phyloP scores from a whole-genome alignment of 2,329 filamentous ascomycete species.

The Botryosphaeria dothidea region DNA sequence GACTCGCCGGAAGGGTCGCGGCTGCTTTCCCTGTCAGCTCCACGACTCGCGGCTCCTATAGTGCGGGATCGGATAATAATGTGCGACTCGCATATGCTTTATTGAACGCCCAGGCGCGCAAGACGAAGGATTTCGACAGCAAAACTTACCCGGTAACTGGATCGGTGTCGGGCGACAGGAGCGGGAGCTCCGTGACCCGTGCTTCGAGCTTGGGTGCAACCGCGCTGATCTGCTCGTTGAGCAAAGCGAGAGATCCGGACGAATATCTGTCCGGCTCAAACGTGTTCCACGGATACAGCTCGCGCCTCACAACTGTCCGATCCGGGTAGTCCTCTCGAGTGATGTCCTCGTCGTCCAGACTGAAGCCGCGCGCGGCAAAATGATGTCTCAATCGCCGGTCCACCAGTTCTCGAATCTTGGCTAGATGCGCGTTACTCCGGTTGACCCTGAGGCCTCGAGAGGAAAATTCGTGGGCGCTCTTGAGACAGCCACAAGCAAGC shows the following conservation, averaged over 20 bases:
- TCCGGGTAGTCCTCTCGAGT: slow-evolving; percentile 64
- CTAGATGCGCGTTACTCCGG: slow-evolving; percentile 58
- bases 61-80: neutral
- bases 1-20: slow-evolving; percentile 44
- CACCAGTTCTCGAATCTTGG: slow-evolving; percentile 57
- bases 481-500: slow-evolving; percentile 63
- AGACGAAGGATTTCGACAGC: no score
- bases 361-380: slow-evolving; percentile 28
- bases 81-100: slow-evolving; percentile 4
- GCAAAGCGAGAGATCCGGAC: slow-evolving; percentile 57
- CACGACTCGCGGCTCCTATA: neutral
- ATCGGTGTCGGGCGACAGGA: slow-evolving; percentile 47
- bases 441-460: slow-evolving; percentile 59
- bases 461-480: slow-evolving; percentile 67
- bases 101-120: neutral
- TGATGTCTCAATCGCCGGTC: slow-evolving; percentile 25
- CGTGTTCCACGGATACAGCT: slow-evolving; percentile 65
- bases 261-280: slow-evolving; percentile 61
- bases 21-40: slow-evolving; percentile 9
- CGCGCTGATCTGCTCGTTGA: slow-evolving; percentile 69
- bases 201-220: slow-evolving; percentile 84
- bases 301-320: slow-evolving; percentile 66
- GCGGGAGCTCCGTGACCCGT: slow-evolving; percentile 71
- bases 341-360: slow-evolving; percentile 44
- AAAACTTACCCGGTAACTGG: neutral